Percentiles rank a stretch among this genome's conserved stretches.
Evolutionary conservation across 371 early-diverging fungal species (phyloP).

Genomic region (Choanephora cucurbitarum): DNA sequence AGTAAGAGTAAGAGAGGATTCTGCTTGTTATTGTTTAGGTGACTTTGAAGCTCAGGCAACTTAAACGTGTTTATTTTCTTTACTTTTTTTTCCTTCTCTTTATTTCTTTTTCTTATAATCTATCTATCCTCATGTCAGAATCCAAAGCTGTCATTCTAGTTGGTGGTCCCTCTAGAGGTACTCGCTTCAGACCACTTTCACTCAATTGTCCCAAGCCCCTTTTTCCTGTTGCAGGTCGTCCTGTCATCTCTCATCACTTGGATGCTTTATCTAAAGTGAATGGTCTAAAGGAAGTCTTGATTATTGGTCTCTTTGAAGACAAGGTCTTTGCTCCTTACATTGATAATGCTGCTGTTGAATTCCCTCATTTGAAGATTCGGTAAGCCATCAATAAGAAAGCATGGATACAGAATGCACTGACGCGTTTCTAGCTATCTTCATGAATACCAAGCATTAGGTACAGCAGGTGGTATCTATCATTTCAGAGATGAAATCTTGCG

Average conservation of each 20-base stretch:
- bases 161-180: conserved; percentile 96
- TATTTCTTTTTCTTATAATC: no score
- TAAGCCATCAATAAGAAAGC: no score
- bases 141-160: conserved; percentile 92
- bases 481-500: conserved; percentile 95
- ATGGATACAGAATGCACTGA: no score
- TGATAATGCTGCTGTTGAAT: conserved; percentile 80
- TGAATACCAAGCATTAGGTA: conserved; percentile 95
- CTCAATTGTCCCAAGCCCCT: conserved; percentile 95
- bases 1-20: no score
- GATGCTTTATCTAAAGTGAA: conserved; percentile 85
- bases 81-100: no score
- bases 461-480: conserved; percentile 97
- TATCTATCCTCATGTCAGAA: conserved; percentile 11
- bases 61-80: no score
- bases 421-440: conserved; percentile 78
- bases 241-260: conserved; percentile 95
- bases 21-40: no score
- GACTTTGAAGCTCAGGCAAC: no score
- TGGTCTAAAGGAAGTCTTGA: conserved; percentile 88
- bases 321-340: conserved; percentile 87
- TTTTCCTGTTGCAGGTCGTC: conserved; percentile 95
- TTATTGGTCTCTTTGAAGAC: conserved; percentile 96
- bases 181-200: conserved; percentile 96
- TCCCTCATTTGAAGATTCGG: conserved; percentile 83